Base-by-base conservation (phyloP, 768 basidiomycete species). In the Leccinellum rugosiceps region DNA sequence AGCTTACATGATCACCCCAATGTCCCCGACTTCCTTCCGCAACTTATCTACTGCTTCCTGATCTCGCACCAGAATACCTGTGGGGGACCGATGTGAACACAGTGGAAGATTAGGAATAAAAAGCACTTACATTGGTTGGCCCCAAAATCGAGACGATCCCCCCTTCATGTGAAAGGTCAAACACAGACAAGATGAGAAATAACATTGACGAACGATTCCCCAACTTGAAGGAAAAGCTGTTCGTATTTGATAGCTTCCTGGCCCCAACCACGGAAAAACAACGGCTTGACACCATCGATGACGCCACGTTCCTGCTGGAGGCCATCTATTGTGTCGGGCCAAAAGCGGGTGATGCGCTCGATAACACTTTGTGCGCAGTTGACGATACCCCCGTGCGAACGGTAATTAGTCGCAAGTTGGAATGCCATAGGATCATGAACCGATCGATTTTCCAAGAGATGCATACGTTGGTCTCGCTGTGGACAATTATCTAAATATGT, bases 331-430 rank as follows among this genome's bases (percentile, higher is more conserved):
- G 84, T 74, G 61, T 84, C 69, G 0, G 84, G 83, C 84, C 86
- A 90, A 56, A 85, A 85, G 9, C 61, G 64, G 15, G 73, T 78
- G 14, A 90, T 82, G 1, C 90, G 68, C n/a, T 83, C 78, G 4
- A 90, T 79, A 25, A 89, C 71, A 0, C 80, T 80, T 51, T 84
- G 80, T 0, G 88, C 88, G 61, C 85, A 87, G 47, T 84, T 76
- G n/a, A 90, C 83, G 44, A 90, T 90, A 2, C 89, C 89, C 0
- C 79, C 80, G 63, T 89, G 86, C 0, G 86, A 88, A 6, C 88
- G 80, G 61, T 87, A 89, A 63, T 90, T 90, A 50, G 79, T 72
- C 0, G 79, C 70, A 1, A 91, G 75, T 59, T 85, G 82, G 63
- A 90, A 90, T 0, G 76, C 73, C 41, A 56, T 59, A 4, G 75